Evolutionary conservation across 2,329 filamentous ascomycete genomes (phyloP), one percentile per base, ranked within the genome.

Genomic region (Epichloe brachyelytri): DNA sequence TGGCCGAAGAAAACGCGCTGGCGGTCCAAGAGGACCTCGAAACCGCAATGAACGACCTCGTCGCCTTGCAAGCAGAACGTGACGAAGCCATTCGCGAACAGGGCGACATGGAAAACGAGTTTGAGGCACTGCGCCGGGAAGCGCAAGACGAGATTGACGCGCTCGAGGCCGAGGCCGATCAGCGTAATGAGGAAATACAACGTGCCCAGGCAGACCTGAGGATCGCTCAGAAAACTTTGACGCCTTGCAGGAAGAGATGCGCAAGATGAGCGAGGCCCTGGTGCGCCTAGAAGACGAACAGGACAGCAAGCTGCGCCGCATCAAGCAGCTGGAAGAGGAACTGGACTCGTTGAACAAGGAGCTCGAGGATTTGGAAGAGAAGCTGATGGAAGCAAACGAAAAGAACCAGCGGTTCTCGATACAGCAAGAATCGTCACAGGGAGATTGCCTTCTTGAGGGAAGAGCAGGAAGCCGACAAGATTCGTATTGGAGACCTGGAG

Each of bases 381-480:
- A 86, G 63, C 78, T 96, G 15, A 77, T 83, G 40, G 91, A 97
- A 63, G 75, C 88, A 6, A 91, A 91, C 62, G 82, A 85, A 59
- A 97, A 97, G 73, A 84, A 86, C 46, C 86, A 95, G 60, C 81
- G 90, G 49, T 76, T 97, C 3, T 84, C 86, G 4, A 88, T 98
- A 34, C 90, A 97, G 63, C 85, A 91, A 57, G 93, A 98, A 68
- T 95, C 88, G 5, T 85, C 86, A 51, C 91, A 96, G 60, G 53
- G 93, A 98, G 66, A 94, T 97, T 67, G 83, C 87, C 1, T 98
- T 98, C 76, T 68, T 98, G 48, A 83, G 93, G 2, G 93, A 98
- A 64, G 93, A 98, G 71, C 93, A 98, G 67, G 93, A 98, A 68
- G 81, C 80, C 17, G 93, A 98, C 72, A 98, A 98, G 76, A 95